Percentiles rank a stretch among this genome's conserved stretches.
These are phyloP conservation scores for Neonothopanus nambi DNA, from an alignment of 1,284 basidiomycete species.

Conservation along the genomic window DNA sequence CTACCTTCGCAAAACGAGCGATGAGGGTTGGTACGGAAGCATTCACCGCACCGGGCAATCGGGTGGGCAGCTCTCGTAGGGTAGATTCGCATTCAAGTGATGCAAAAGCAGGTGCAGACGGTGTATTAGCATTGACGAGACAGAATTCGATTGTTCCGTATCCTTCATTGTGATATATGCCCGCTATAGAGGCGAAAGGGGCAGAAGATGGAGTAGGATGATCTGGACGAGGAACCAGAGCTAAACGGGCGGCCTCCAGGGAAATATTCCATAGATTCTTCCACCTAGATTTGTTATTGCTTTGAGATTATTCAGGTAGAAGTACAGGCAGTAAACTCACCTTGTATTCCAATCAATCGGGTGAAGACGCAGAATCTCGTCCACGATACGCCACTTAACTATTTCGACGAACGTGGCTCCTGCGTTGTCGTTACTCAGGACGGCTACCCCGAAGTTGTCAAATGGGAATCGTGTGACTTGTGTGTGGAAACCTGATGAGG, in stretches of 20 bases:
- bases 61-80: constrained; percentile 4
- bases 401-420: constrained; percentile 19
- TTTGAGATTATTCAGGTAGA: no score
- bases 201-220: constrained; percentile 21
- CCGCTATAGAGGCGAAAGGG: constrained; percentile 19
- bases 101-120: no score
- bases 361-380: constrained; percentile 21
- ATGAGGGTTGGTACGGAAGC: constrained; percentile 25
- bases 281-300: no score
- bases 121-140: background rate
- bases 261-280: constrained; percentile 3
- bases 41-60: background rate
- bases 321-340: constrained; percentile 9
- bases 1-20: constrained; percentile 20
- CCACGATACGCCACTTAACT: constrained; percentile 26
- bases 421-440: constrained; percentile 25
- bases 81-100: background rate
- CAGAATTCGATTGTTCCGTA: constrained; percentile 28
- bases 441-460: constrained; percentile 26
- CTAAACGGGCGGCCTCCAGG: background rate
- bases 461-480: constrained; percentile 24
- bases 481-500: constrained; percentile 22
- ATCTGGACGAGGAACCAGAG: constrained; percentile 20
- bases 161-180: constrained; percentile 21
- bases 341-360: constrained; percentile 25